Percentiles rank a stretch among this genome's conserved stretches.
These are phyloP conservation scores for Pestalotiopsis sp. DNA, from an alignment of 2,329 filamentous ascomycete species.

Conservation along the genomic window DNA sequence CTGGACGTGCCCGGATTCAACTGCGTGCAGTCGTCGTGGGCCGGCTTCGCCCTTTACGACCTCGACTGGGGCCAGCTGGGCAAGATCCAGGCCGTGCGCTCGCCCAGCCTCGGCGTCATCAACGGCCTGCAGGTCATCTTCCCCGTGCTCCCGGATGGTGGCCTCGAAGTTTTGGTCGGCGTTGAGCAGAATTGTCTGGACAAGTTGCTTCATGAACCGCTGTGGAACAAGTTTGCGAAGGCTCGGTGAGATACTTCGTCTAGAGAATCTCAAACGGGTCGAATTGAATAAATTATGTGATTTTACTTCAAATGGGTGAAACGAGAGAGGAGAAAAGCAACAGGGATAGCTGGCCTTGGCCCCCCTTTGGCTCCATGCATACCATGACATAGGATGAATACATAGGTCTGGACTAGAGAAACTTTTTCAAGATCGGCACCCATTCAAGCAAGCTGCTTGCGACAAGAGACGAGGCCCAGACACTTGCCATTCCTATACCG, in stretches of 20 bases:
- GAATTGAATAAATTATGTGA: too few relatives aligned
- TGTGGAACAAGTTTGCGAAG: conserved; percentile 5
- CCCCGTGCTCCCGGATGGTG: conserved; percentile 1
- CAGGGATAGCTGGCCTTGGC: too few relatives aligned
- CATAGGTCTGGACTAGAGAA: not conserved
- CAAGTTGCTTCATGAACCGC: not conserved
- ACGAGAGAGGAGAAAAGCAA: too few relatives aligned
- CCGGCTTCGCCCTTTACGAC: not conserved
- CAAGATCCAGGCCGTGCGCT: conserved; percentile 2
- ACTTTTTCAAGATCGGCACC: not conserved
- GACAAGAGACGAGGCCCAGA: not conserved
- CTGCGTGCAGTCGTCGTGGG: not conserved
- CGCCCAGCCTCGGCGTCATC: not conserved
- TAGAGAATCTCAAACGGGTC: too few relatives aligned
- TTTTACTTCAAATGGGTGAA: too few relatives aligned
- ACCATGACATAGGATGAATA: too few relatives aligned
- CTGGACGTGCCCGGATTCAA: not conserved
- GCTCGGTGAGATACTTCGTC: not conserved
- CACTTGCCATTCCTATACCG: not conserved
- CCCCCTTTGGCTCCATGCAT: too few relatives aligned
- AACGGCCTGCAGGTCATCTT: conserved; percentile 4
- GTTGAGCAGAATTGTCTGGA: not conserved
- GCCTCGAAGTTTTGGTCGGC: not conserved
- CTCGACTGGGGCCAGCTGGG: not conserved
- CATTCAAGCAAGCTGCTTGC: not conserved